Base-by-base conservation (phyloP, 352 stramenopile species). In the Globisporangium ultimum region DNA sequence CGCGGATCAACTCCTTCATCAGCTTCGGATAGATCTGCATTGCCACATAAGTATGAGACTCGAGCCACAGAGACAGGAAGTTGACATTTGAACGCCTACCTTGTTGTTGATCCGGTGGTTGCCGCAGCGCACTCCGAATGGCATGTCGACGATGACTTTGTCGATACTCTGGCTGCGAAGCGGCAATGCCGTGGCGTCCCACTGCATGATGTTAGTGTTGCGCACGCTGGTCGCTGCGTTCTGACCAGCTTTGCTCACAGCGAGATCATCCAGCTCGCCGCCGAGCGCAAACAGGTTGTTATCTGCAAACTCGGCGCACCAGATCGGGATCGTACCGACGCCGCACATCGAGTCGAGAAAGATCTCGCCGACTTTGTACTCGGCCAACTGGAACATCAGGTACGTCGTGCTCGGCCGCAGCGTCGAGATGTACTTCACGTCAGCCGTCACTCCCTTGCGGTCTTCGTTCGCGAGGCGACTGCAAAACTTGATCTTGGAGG, bases 301-400 rank as follows among this genome's bases (percentile, higher is more conserved):
- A 2, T 72, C 62, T 6, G 75, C 70, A 56, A 85, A 81, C 21
- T 76, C 65, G 12, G 76, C 69, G 11, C 66, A 64, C 61, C 76
- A 91, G 41, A 89, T 79, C 9, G 84, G 84, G 43, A 93, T 84
- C 21, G 84, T 91, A 2, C 84, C 84, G 13, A 93, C 80, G 34
- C 84, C 84, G 36, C 84, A 93, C 84, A 93, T 93, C 11, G 81
- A 87, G 54, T 93, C 84, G 18, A 90, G 56, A n/a, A 90, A 58
- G 7, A 91, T 48, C 38, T 93, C 81, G n/a, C 84, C 84, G 8
- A 64, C 53, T 12, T 75, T 53, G 53, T 78, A 83, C 40, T 84
- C 28, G 0, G 76, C 81, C 17, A 93, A 68, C 50, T 86, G 74
- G 34, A 89, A 66, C 71, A 93, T 84, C n/a, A 91, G 61, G 49